A percentile compares a stretch with the other conserved stretches of the same genome.
Conservation (phyloP, 2,329 filamentous ascomycete species). For the Moelleriella libera region DNA sequence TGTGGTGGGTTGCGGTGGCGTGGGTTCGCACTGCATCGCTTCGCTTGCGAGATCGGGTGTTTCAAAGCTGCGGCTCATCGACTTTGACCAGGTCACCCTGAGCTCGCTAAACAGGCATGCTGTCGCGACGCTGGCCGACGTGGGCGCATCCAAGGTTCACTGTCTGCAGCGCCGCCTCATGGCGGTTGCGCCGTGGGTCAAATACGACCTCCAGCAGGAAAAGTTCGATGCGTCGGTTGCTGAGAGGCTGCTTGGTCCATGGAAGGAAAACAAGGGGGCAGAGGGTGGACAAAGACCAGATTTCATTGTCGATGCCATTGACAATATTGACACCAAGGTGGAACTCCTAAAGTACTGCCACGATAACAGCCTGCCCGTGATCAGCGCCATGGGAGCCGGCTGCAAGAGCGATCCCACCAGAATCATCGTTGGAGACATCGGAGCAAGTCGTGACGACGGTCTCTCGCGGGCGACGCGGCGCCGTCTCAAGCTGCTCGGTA, state of each 20-base stretch:
- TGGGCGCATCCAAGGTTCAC: slow-evolving; percentile 82
- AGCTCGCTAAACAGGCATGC: slow-evolving; percentile 94
- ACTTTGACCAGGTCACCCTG: slow-evolving; percentile 95
- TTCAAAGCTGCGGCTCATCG: slow-evolving; percentile 73
- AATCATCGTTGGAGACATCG: slow-evolving; percentile 85
- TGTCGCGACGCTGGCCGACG: slow-evolving; percentile 84
- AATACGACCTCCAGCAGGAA: slow-evolving; percentile 75
- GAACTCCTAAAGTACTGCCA: slow-evolving; percentile 79
- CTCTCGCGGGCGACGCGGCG: slow-evolving; percentile 75
- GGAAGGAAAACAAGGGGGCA: slow-evolving; percentile 23
- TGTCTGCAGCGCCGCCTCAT: slow-evolving; percentile 68
- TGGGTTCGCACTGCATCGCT: slow-evolving; percentile 82
- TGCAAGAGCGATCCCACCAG: slow-evolving; percentile 80
- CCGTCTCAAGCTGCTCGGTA: slow-evolving; percentile 60
- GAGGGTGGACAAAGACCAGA: slow-evolving; percentile 49
- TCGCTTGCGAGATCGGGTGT: slow-evolving; percentile 83
- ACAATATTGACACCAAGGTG: slow-evolving; percentile 97
- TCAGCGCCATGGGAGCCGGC: slow-evolving; percentile 91
- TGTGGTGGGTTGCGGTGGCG: slow-evolving; percentile 85
- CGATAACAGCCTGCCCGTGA: slow-evolving; percentile 61
- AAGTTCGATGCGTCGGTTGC: slow-evolving; percentile 63
- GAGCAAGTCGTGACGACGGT: slow-evolving; percentile 72
- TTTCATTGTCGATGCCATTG: slow-evolving; percentile 93
- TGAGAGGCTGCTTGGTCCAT: slow-evolving; percentile 49
- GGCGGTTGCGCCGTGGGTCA: slow-evolving; percentile 82